Evolutionary conservation across 1,139 yeast species (phyloP).

Genomic region (Geotrichum europaeum): DNA sequence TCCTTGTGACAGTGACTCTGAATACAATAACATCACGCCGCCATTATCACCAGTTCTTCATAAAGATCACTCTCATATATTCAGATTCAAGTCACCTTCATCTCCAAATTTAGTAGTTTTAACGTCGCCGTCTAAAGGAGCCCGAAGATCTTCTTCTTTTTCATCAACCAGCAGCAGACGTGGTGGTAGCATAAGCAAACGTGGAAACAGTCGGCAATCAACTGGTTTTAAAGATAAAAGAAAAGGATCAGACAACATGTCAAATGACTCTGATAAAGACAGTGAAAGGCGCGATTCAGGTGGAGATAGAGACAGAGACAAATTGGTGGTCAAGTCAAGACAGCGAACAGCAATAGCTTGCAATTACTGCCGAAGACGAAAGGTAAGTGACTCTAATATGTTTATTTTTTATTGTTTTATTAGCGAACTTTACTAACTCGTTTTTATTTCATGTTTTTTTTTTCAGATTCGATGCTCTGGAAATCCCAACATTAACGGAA

Average conservation of each 20-base stretch:
- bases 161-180: background rate
- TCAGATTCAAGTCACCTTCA: background rate
- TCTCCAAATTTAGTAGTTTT: background rate
- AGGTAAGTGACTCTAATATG: slow-evolving; percentile 18
- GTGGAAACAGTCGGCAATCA: background rate
- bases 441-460: background rate
- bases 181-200: background rate
- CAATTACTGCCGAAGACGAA: slow-evolving; percentile 32
- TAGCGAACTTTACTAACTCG: background rate
- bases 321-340: slow-evolving; percentile 16
- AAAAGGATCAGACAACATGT: background rate
- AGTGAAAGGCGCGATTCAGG: slow-evolving; percentile 3
- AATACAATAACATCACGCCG: background rate
- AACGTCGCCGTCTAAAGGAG: background rate
- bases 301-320: slow-evolving; percentile 4
- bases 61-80: background rate
- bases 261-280: slow-evolving; percentile 1
- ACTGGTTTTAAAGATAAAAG: background rate
- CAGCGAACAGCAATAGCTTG: slow-evolving; percentile 33
- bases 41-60: background rate
- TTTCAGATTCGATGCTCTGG: slow-evolving; percentile 34
- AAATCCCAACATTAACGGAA: slow-evolving; percentile 11
- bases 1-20: background rate
- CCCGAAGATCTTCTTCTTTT: background rate
- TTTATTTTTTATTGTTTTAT: background rate